Conservation (phyloP, 495 filamentous ascomycete species). For the Glutinoglossum americanum region DNA sequence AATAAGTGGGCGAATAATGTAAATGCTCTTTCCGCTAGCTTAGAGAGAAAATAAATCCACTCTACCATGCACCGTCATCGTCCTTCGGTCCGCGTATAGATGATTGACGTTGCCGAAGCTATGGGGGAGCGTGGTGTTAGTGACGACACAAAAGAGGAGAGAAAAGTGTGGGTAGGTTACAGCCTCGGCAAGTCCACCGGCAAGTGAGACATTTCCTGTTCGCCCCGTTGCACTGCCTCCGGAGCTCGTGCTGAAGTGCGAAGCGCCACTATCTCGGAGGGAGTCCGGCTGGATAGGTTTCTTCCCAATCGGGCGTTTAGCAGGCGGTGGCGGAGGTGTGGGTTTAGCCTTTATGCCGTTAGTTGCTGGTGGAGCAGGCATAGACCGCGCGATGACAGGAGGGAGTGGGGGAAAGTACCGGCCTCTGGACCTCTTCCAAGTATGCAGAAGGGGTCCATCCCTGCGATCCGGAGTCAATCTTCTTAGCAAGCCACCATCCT, state of each 20-base stretch:
- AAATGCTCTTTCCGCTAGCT: no score
- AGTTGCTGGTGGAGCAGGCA: not conserved
- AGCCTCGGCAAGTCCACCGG: constrained; percentile 6
- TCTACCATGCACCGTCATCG: constrained; percentile 1
- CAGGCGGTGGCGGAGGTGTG: constrained; percentile 53
- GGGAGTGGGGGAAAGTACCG: constrained; percentile 18
- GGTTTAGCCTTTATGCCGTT: constrained; percentile 16
- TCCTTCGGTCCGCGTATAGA: constrained; percentile 1
- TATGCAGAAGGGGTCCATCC: constrained; percentile 92
- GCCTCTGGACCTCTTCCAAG: constrained; percentile 43
- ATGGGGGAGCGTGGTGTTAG: not conserved
- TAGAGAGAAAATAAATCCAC: not conserved
- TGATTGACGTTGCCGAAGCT: not conserved
- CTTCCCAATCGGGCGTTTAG: constrained; percentile 62
- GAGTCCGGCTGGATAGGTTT: constrained; percentile 42
- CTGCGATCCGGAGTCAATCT: constrained; percentile 34
- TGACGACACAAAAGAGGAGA: not conserved
- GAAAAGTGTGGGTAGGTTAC: constrained; percentile 2
- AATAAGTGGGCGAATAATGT: no score
- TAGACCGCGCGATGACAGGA: constrained; percentile 15
- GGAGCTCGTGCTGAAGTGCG: not conserved
- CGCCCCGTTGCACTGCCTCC: constrained; percentile 3
- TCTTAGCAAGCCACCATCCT: constrained; percentile 94
- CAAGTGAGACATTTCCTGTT: constrained; percentile 6
- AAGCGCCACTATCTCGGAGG: constrained; percentile 36